Base-by-base conservation (phyloP, 495 filamentous ascomycete species). In the Hypoxylon subgilvum region DNA sequence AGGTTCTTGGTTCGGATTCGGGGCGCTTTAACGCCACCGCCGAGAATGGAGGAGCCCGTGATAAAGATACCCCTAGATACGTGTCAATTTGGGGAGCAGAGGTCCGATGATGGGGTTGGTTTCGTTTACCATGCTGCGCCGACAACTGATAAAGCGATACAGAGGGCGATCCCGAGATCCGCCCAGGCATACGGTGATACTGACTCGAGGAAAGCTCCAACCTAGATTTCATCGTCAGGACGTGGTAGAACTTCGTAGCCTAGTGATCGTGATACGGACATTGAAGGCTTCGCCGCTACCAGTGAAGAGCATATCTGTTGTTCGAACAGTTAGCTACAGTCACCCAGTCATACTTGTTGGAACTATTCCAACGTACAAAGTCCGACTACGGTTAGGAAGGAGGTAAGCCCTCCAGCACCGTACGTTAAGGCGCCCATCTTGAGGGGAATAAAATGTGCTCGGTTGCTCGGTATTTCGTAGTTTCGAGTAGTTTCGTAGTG, bases 1-100 rank as follows among this genome's bases (percentile, higher is more conserved):
- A 99, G 73, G 77, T 97, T 99, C 85, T 99, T 99, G 46, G 95
- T 99, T 64, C 93, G 88, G 71, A 99, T 97, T 61, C 94, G 85
- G 14, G 94, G 95, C 21, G 95, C 94, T 66, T 87, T 89, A 70
- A 99, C 95, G 76, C 95, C 95, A 57, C 89, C 95, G 55, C 95
- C 95, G 58, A 99, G 81, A 70, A 99, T 99, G 42, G 92, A 96
- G n/a, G 92, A 96, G 65, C 95, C 95, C 8, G 94, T 97, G 46
- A 97, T 91, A 79, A 99, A 92, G 74, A 99, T 99, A 69, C 95
- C 95, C 94, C 93, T 97, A 56, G 22, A 47, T 10, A 38, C 2
- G 19, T 55, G 48, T 63, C 30, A 58, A 49, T 47, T 27, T 59
- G 42, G 38, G 5, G 27, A 10, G 44, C 31, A 10, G 38, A 5